phyloP scores from a whole-genome alignment of 73 alveolate genomes.

The Breviolum minutum region DNA sequence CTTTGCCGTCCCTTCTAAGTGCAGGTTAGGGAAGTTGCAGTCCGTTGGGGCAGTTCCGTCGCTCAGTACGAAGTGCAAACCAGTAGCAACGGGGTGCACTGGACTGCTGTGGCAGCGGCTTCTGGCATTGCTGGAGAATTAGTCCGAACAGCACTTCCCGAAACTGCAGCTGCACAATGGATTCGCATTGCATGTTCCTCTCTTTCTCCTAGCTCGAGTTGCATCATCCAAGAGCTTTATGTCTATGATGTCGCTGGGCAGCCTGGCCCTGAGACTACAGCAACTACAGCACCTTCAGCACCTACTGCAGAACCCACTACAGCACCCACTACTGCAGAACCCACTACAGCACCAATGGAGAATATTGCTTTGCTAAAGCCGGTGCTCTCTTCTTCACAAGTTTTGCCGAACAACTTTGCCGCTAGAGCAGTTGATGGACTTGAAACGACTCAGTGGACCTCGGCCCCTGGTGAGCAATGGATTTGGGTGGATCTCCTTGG shows the following conservation, averaged over 20 bases:
- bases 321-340: background rate
- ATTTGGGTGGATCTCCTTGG: constrained; percentile 49
- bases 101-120: constrained; percentile 22
- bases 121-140: background rate
- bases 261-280: background rate
- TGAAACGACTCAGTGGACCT: constrained; percentile 14
- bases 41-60: background rate
- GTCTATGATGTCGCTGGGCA: constrained; percentile 50
- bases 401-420: background rate
- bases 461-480: constrained; percentile 50
- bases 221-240: constrained; percentile 16
- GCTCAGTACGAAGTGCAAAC: constrained; percentile 2
- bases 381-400: constrained; percentile 13
- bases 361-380: constrained; percentile 29
- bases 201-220: background rate
- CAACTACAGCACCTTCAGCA: background rate
- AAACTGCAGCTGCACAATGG: background rate
- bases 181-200: background rate
- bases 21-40: constrained; percentile 20
- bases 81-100: constrained; percentile 16
- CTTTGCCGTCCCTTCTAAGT: background rate
- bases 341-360: background rate
- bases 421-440: constrained; percentile 44
- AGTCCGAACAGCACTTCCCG: constrained; percentile 3
- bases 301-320: background rate